Percentiles rank a stretch among this genome's conserved stretches.
Conservation (phyloP, 306 rosid genomes). For the Cucumis melo region DNA sequence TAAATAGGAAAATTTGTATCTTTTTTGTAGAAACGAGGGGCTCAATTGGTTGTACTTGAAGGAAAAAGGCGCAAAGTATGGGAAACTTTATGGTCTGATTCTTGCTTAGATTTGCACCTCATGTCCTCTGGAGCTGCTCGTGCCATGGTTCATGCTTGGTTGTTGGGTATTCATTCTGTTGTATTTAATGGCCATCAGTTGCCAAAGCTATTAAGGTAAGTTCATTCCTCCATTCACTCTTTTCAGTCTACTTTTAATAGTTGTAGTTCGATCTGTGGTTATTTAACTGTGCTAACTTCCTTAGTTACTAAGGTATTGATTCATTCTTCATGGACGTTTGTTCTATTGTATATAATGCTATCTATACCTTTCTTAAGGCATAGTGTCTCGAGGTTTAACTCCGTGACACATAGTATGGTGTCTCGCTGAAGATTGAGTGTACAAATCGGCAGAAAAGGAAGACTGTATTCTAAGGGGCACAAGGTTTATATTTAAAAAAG, state of each 20-base stretch:
- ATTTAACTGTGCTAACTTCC: neutral
- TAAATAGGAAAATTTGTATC: neutral
- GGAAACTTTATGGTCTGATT: conserved; percentile 65
- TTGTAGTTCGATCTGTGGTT: neutral
- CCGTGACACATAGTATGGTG: neutral
- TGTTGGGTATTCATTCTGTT: conserved; percentile 42
- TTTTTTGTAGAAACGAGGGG: conserved; percentile 57
- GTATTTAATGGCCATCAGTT: conserved; percentile 55
- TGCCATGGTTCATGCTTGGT: conserved; percentile 92
- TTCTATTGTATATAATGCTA: neutral
- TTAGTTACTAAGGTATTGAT: neutral
- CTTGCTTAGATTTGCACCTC: conserved; percentile 75
- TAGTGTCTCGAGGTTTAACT: neutral
- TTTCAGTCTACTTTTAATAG: neutral
- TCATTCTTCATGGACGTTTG: neutral
- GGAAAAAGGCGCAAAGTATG: conserved; percentile 68
- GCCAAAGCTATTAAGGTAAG: conserved; percentile 52
- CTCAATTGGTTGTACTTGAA: conserved; percentile 78
- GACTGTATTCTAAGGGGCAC: neutral
- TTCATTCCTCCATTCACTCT: neutral
- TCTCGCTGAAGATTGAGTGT: neutral
- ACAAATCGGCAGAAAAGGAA: neutral
- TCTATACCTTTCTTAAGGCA: neutral
- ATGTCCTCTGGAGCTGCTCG: conserved; percentile 94
- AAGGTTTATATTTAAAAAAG: neutral